Percentiles rank a stretch among this genome's conserved stretches.
phyloP scores from a whole-genome alignment of 2,329 filamentous ascomycete genomes.

The Diaporthe caulivora region DNA sequence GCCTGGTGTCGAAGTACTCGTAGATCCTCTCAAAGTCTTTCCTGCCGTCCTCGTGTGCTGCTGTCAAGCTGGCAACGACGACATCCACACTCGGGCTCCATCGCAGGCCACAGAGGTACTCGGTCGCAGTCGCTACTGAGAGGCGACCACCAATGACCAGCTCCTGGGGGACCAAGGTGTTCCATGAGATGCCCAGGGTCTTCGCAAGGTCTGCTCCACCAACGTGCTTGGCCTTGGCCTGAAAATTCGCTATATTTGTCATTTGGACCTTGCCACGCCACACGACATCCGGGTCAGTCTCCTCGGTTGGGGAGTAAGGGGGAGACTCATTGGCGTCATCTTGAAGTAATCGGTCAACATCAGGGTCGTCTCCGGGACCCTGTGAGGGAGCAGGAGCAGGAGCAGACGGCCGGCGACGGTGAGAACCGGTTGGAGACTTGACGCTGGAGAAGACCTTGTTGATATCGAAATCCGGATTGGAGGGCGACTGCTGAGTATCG shows the following conservation, averaged over 20 bases:
- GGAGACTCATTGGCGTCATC: slow-evolving; percentile 85
- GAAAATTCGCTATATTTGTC: slow-evolving; percentile 81
- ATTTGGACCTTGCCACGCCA: slow-evolving; percentile 85
- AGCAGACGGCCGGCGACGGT: slow-evolving; percentile 62
- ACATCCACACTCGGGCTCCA: slow-evolving; percentile 88
- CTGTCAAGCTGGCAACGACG: slow-evolving; percentile 79
- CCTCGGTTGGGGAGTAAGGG: slow-evolving; percentile 85
- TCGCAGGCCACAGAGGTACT: slow-evolving; percentile 89
- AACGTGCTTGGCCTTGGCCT: slow-evolving; percentile 83
- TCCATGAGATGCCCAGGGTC: slow-evolving; percentile 71
- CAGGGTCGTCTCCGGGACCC: slow-evolving; percentile 81
- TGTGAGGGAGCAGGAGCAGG: slow-evolving; percentile 54
- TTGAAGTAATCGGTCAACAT: slow-evolving; percentile 89
- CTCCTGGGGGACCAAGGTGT: slow-evolving; percentile 77
- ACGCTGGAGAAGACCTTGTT: slow-evolving; percentile 88
- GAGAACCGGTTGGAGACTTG: slow-evolving; percentile 74
- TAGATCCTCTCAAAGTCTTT: slow-evolving; percentile 81
- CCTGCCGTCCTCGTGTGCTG: slow-evolving; percentile 70
- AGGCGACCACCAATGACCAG: slow-evolving; percentile 85
- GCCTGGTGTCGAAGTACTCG: slow-evolving; percentile 85
- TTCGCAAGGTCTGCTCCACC: slow-evolving; percentile 84
- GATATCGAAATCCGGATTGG: slow-evolving; percentile 78
- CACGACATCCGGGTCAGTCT: slow-evolving; percentile 77
- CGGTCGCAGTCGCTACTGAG: slow-evolving; percentile 83
- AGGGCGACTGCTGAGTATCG: slow-evolving; percentile 67